Evolutionary conservation across 192 early-diverging fungal species (phyloP).

Genomic region (Backusella luteola): DNA sequence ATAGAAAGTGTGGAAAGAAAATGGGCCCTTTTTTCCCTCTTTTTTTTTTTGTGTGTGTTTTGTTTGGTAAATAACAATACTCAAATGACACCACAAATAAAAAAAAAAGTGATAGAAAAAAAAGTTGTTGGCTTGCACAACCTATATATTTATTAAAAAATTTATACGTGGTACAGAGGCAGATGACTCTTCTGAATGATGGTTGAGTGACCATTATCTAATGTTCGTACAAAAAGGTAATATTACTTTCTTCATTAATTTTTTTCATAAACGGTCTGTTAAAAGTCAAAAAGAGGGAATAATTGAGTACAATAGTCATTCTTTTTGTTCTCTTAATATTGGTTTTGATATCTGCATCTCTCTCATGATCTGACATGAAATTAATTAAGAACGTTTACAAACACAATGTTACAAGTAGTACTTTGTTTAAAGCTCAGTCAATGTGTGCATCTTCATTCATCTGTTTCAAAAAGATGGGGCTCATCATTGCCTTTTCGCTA

Average conservation of each 20-base stretch:
- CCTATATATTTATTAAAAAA: neutral
- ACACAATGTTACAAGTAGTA: neutral
- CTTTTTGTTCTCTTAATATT: neutral
- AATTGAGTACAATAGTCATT: neutral
- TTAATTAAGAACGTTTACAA: neutral
- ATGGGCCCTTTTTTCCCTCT: neutral
- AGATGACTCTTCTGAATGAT: neutral
- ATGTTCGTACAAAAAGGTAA: neutral
- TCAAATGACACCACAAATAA: neutral
- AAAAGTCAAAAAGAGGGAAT: neutral
- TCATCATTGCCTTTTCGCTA: neutral
- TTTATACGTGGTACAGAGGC: neutral
- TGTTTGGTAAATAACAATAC: neutral
- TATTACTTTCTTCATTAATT: neutral
- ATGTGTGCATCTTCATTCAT: neutral
- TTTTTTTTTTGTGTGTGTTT: neutral
- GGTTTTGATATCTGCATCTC: neutral
- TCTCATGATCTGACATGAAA: constrained; percentile 6
- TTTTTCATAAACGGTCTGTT: neutral
- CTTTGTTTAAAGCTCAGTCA: neutral
- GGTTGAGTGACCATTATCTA: neutral
- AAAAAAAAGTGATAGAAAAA: neutral
- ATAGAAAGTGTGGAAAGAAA: neutral
- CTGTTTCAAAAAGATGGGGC: neutral
- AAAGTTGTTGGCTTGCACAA: neutral